Conservation (phyloP, 352 stramenopile species). For the Thraustochytrium sp. region DNA sequence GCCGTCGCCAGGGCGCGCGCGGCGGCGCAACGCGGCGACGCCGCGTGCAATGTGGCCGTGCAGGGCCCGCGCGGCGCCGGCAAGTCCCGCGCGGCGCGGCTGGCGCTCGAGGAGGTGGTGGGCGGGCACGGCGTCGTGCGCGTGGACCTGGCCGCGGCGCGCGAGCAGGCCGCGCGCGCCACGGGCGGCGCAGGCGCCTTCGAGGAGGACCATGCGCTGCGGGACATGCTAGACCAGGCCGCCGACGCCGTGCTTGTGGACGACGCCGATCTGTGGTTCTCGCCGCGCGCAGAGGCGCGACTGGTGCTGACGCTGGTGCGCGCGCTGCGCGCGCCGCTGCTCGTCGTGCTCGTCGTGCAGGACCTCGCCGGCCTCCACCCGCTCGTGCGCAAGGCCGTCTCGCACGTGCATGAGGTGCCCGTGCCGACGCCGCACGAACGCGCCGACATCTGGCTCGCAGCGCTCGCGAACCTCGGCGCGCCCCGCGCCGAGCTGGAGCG, state of each 20-base stretch:
- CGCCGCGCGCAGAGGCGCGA: neutral
- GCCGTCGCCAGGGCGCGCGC: too few species aligned
- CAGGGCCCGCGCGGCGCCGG: neutral
- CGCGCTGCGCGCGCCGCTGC: neutral
- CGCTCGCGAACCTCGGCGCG: neutral
- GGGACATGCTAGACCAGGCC: neutral
- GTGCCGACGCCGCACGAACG: neutral
- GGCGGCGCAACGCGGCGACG: too few species aligned
- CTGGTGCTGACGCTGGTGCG: neutral
- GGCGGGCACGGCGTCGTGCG: neutral
- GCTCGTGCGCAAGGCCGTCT: neutral
- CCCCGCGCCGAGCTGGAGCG: neutral
- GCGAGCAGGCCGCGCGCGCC: neutral
- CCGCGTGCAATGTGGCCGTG: too few species aligned
- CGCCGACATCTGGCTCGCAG: neutral
- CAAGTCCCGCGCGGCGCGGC: neutral
- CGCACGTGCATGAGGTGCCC: neutral
- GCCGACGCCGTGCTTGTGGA: neutral
- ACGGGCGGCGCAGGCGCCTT: neutral
- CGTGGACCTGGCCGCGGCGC: neutral
- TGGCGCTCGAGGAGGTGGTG: neutral
- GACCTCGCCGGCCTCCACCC: neutral
- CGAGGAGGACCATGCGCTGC: neutral
- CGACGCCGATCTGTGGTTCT: constrained; percentile 13
- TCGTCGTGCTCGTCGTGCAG: neutral